Evolutionary conservation across 1,139 yeast genomes (phyloP), one percentile per base, ranked within the genome.

Genomic region (Zhuliangozyma blackwelliae): DNA sequence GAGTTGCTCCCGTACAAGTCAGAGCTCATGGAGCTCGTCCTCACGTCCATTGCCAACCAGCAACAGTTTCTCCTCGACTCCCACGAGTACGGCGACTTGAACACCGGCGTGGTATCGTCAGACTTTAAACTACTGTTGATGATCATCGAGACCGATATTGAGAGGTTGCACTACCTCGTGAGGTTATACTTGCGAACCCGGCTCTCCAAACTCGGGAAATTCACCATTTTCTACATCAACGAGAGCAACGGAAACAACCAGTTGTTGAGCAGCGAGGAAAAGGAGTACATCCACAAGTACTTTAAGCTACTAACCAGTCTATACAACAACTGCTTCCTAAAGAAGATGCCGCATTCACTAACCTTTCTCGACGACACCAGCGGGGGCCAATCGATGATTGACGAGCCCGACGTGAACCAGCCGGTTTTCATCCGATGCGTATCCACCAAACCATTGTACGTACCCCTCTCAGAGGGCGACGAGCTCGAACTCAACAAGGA

Each of bases 141-240:
- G 68, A 75, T 94, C 13, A 81, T 90, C 44, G 98, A 92, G 55
- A 84, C 95, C 4, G 98, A 92, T 51, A 72, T 92, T 22, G 98
- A 92, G 52, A 65, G 98, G 40, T 75, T 88, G 34, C 88, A 84
- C 50, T 92, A 82, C 54, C 62, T 92, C 31, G 68, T 90, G 13
- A 67, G 97, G 38, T 75, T 89, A 21, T 90, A 88, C 55, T 67
- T 90, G 27, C 72, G 98, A 41, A 75, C 92, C 3, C 68, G 99
- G 40, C 62, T 94, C 33, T 59, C 72, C 32, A 87, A 85, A 53
- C 73, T 90, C 31, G 96, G 89, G 61, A 71, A 69, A 44, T 81
- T 67, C 57, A 70, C 88, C 16, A 64, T 85, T 4, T 77, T 63
- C 50, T 76, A 86, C 40, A 64, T 67, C 30, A 61, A 61, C 35